A percentile compares a stretch with the other conserved stretches of the same genome.
Conservation (phyloP, 192 early-diverging fungal genomes). For the Allomyces javanicus region DNA sequence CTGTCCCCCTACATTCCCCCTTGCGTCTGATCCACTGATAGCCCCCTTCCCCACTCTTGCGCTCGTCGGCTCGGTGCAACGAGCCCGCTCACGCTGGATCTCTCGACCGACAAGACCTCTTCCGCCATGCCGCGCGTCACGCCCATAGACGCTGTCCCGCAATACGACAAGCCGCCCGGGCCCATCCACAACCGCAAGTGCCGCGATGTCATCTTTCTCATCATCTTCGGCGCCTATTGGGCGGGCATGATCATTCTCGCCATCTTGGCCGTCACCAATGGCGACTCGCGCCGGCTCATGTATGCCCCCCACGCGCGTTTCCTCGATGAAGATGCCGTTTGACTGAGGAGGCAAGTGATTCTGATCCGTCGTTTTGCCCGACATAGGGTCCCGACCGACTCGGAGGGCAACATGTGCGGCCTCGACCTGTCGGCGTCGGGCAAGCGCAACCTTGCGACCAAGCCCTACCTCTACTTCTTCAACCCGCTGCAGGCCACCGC, state of each 20-base stretch:
- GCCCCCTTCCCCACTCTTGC: too few species aligned
- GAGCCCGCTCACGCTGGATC: too few species aligned
- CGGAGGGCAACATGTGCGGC: constrained; percentile 1
- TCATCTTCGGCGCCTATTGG: constrained; percentile 4
- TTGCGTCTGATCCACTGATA: too few species aligned
- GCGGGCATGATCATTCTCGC: constrained; percentile 2
- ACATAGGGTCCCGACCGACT: background rate
- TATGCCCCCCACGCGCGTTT: background rate
- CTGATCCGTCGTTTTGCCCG: too few species aligned
- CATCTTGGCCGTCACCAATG: constrained; percentile 1
- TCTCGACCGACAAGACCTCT: background rate
- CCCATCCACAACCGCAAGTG: background rate
- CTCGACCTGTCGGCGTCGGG: background rate
- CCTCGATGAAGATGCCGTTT: too few species aligned
- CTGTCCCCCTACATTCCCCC: background rate
- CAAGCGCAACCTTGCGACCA: background rate
- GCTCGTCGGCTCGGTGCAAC: too few species aligned
- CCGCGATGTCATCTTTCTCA: background rate
- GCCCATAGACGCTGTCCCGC: background rate
- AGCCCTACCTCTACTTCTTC: constrained; percentile 3
- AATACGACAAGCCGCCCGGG: background rate
- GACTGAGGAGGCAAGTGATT: too few species aligned
- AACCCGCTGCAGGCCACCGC: background rate
- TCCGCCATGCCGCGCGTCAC: background rate
- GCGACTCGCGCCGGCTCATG: background rate